A percentile compares a stretch with the other conserved stretches of the same genome.
Conservation (phyloP, 2,329 filamentous ascomycete species). For the Ophiostoma tasmaniense region DNA sequence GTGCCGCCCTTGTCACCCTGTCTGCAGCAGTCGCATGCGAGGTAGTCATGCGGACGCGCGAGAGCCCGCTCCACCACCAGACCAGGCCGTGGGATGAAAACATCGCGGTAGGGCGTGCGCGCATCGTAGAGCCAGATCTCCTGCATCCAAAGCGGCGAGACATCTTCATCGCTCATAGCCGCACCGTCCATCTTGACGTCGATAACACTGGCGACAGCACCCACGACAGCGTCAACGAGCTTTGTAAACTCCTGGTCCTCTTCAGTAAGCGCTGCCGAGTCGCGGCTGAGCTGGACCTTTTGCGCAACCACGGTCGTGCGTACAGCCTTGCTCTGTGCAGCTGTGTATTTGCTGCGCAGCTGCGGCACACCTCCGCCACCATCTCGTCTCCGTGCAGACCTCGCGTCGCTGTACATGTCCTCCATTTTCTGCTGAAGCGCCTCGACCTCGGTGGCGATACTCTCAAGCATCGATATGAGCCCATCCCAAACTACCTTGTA, state of each 20-base stretch:
- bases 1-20: conserved; percentile 16
- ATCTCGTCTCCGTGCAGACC: conserved; percentile 18
- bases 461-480: conserved; percentile 30
- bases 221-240: conserved; percentile 50
- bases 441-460: conserved; percentile 39
- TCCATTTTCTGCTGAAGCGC: conserved; percentile 38
- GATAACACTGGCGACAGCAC: conserved; percentile 35
- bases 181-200: conserved; percentile 31
- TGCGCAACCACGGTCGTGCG: conserved; percentile 74
- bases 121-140: conserved; percentile 72
- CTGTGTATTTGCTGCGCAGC: conserved; percentile 67
- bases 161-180: background rate
- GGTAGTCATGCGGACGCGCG: conserved; percentile 65
- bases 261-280: conserved; percentile 60
- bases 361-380: conserved; percentile 7
- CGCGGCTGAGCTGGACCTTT: conserved; percentile 69
- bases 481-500: conserved; percentile 2
- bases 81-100: conserved; percentile 67
- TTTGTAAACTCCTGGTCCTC: conserved; percentile 63
- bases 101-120: conserved; percentile 58
- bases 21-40: conserved; percentile 61
- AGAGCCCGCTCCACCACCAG: conserved; percentile 63
- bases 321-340: conserved; percentile 58
- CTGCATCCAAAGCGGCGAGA: conserved; percentile 44
- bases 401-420: conserved; percentile 36